phyloP scores from a whole-genome alignment of 2,329 filamentous ascomycete genomes.

The Alternaria arborescens region DNA sequence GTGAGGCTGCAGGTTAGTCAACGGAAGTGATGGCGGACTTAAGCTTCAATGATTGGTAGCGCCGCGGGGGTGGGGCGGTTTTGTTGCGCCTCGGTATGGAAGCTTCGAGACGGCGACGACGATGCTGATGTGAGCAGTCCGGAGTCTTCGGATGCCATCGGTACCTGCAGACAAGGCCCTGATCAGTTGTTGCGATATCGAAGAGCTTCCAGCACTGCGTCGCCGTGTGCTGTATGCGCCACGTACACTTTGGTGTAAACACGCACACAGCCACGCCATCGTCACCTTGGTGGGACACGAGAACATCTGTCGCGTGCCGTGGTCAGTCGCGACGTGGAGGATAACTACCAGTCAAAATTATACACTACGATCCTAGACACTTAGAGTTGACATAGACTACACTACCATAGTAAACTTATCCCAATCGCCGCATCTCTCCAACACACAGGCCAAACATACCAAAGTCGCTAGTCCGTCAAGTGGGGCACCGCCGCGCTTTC shows the following conservation, averaged over 20 bases:
- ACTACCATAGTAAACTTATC: not conserved
- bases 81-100: slow-evolving; percentile 26
- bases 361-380: not conserved
- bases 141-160: slow-evolving; percentile 11
- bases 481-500: not conserved
- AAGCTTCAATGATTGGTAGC: slow-evolving; percentile 33
- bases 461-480: not conserved
- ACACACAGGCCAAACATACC: slow-evolving; percentile 2
- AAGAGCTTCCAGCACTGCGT: not conserved
- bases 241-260: not conserved
- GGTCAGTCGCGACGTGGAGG: not conserved
- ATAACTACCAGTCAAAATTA: not conserved
- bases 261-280: slow-evolving; percentile 9
- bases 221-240: not conserved
- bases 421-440: not conserved
- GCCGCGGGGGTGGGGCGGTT: slow-evolving; percentile 27
- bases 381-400: not conserved
- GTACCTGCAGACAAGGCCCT: not conserved
- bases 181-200: not conserved
- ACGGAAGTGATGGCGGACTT: slow-evolving; percentile 33
- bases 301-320: not conserved
- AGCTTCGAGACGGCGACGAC: slow-evolving; percentile 33
- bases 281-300: slow-evolving; percentile 3
- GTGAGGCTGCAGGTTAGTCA: slow-evolving; percentile 4
- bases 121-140: slow-evolving; percentile 27